Evolutionary conservation across 345 rosid species (phyloP), one percentile per base, ranked within the genome.

Genomic region (Bretschneidera sinensis): DNA sequence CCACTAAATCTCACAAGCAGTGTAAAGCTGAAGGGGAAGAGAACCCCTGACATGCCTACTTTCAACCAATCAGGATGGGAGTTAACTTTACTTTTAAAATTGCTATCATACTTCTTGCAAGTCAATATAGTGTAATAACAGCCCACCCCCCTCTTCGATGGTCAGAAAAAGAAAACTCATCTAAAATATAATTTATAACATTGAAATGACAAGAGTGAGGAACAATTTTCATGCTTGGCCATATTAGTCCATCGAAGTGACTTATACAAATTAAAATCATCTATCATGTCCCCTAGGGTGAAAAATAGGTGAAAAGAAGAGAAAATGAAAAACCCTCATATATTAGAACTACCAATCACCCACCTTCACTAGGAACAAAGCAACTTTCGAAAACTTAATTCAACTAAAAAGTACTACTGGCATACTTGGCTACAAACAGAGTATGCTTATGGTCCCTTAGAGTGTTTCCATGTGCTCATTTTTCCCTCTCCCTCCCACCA

Each of bases 1-100:
- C 24, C 5, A 11, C 16, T 21, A n/a, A 25, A 64, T 52, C 35
- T 43, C 55, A 64, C 3, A 21, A 5, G 11, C 56, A 21, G 22
- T 11, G 50, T 63, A 34, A 45, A 43, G 55, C 53, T 57, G 54
- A 54, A 35, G 16, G 16, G 17, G 21, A n/a, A n/a, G n/a, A n/a
- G n/a, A n/a, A n/a, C 0, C 25, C 14, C 13, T 20, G 39, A 9
- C 0, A 56, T 18, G 33, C 28, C 24, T 51, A 51, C 9, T 34
- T 43, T 20, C 49, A 17, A 20, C 13, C 13, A 19, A 33, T n/a
- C 17, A 48, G 45, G 48, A 48, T 55, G 18, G 25, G 25, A 22
- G n/a, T 17, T 9, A 31, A 34, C 3, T 13, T 34, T 39, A 57
- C 17, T 7, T 34, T 49, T 16, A 48, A 4, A 49, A n/a, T 63